phyloP scores from a whole-genome alignment of 1,139 yeast species.

The Geotrichum klebahnii region DNA sequence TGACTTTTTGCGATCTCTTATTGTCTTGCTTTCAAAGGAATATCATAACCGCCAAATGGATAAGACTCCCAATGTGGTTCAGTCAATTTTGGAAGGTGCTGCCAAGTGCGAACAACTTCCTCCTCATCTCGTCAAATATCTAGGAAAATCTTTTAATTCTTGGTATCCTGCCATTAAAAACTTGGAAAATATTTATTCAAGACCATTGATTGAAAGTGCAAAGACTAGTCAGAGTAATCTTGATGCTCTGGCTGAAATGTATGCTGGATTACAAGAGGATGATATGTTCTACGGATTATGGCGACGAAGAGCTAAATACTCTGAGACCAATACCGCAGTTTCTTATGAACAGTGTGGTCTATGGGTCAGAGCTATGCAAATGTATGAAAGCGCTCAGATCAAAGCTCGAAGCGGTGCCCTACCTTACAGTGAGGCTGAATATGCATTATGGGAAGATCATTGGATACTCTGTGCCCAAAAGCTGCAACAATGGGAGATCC shows the following conservation, averaged over 20 bases:
- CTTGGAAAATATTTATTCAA: constrained; percentile 68
- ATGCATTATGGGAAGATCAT: constrained; percentile 96
- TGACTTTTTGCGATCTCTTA: constrained; percentile 76
- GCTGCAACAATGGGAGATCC: constrained; percentile 95
- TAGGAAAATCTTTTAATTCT: constrained; percentile 81
- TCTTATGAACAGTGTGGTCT: constrained; percentile 93
- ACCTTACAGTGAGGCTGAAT: constrained; percentile 94
- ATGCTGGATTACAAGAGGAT: constrained; percentile 83
- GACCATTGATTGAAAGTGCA: constrained; percentile 61
- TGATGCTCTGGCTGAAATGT: constrained; percentile 87
- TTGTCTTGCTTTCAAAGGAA: constrained; percentile 78
- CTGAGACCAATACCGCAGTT: constrained; percentile 87
- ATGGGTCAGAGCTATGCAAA: constrained; percentile 91
- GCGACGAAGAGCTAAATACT: constrained; percentile 92
- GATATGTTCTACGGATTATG: constrained; percentile 97
- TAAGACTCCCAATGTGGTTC: constrained; percentile 80
- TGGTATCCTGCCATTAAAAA: constrained; percentile 89
- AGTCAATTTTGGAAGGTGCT: constrained; percentile 70
- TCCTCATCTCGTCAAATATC: constrained; percentile 86
- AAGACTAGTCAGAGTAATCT: constrained; percentile 80
- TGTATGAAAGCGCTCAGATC: constrained; percentile 95
- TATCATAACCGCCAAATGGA: constrained; percentile 88
- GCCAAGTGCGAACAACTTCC: constrained; percentile 69
- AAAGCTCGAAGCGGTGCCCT: constrained; percentile 93
- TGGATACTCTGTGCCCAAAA: constrained; percentile 98